A percentile compares a stretch with the other conserved stretches of the same genome.
Evolutionary conservation across 495 filamentous ascomycete species (phyloP).

Genomic region (Saxophila tyrrhenica): DNA sequence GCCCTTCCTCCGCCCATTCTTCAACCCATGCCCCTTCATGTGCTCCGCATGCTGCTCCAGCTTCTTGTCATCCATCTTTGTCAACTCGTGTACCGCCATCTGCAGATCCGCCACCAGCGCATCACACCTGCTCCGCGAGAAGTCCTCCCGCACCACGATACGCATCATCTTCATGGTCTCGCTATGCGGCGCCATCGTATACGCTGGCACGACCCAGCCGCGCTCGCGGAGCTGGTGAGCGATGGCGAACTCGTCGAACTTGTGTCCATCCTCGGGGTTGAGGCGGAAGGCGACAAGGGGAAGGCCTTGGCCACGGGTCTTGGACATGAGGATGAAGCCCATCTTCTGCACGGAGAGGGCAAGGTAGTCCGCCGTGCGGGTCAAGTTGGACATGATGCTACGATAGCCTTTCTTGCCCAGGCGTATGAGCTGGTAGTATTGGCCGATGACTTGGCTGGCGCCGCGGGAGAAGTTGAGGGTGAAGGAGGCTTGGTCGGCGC

Average conservation of each 20-base stretch:
- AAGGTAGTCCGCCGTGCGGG: slow-evolving; percentile 72
- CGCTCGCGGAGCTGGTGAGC: slow-evolving; percentile 73
- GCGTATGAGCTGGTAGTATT: slow-evolving; percentile 92
- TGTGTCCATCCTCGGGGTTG: slow-evolving; percentile 42
- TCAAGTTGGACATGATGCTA: slow-evolving; percentile 78
- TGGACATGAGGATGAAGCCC: slow-evolving; percentile 76
- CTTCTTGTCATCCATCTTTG: slow-evolving; percentile 59
- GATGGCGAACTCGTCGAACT: slow-evolving; percentile 59
- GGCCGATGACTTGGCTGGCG: slow-evolving; percentile 82
- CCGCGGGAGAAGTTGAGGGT: slow-evolving; percentile 96
- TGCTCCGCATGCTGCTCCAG: slow-evolving; percentile 55
- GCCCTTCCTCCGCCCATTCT: slow-evolving; percentile 44
- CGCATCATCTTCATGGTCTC: slow-evolving; percentile 72
- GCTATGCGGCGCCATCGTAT: slow-evolving; percentile 85
- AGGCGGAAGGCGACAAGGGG: slow-evolving; percentile 81
- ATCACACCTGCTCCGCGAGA: slow-evolving; percentile 65
- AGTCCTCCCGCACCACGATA: slow-evolving; percentile 82
- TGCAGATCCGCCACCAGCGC: slow-evolving; percentile 61
- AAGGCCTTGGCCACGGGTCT: slow-evolving; percentile 59
- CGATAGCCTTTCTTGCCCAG: slow-evolving; percentile 81
- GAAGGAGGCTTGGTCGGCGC: slow-evolving; percentile 89
- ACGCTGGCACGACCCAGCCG: slow-evolving; percentile 85
- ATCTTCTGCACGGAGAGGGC: slow-evolving; percentile 53
- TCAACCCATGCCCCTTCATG: slow-evolving; percentile 44
- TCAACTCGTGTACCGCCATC: slow-evolving; percentile 53